Evolutionary conservation across 345 rosid genomes (phyloP).

Genomic region (Aquilaria sinensis): DNA sequence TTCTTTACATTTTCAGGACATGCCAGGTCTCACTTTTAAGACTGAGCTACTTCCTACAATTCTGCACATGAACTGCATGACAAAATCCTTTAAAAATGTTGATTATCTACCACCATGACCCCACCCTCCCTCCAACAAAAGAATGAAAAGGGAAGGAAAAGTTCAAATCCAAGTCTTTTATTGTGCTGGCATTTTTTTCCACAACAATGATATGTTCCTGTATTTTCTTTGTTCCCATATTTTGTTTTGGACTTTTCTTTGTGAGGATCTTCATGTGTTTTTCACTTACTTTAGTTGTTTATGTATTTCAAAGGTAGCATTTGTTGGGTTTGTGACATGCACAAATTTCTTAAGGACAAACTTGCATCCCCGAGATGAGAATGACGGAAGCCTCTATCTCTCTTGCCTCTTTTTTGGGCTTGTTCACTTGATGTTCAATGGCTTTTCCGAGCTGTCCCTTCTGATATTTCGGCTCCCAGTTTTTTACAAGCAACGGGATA

Average conservation of each 20-base stretch:
- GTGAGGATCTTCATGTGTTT: background rate
- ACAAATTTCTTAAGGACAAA: slow-evolving; percentile 71
- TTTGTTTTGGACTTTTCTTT: background rate
- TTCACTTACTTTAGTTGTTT: slow-evolving; percentile 10
- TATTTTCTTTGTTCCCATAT: background rate
- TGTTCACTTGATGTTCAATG: slow-evolving; percentile 89
- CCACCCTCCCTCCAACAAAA: too few species aligned
- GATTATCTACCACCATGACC: too few species aligned
- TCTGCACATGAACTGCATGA: too few species aligned
- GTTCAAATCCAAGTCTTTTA: too few species aligned
- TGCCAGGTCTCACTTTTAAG: slow-evolving; percentile 44
- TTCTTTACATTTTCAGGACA: slow-evolving; percentile 77
- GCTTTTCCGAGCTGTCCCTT: slow-evolving; percentile 77
- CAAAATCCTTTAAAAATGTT: too few species aligned
- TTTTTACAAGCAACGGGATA: slow-evolving; percentile 87
- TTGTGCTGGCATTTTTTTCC: too few species aligned
- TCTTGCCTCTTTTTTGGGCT: slow-evolving; percentile 80
- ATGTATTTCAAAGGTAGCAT: slow-evolving; percentile 51
- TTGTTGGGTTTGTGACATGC: slow-evolving; percentile 78
- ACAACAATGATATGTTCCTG: background rate
- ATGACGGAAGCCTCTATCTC: slow-evolving; percentile 59
- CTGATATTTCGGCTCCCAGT: slow-evolving; percentile 84
- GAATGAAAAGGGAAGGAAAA: too few species aligned
- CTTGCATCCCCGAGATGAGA: slow-evolving; percentile 72
- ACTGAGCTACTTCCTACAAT: background rate